These are phyloP conservation scores for Clitopilus passeckerianus DNA, from an alignment of 768 basidiomycete genomes.

Conservation along the genomic window DNA sequence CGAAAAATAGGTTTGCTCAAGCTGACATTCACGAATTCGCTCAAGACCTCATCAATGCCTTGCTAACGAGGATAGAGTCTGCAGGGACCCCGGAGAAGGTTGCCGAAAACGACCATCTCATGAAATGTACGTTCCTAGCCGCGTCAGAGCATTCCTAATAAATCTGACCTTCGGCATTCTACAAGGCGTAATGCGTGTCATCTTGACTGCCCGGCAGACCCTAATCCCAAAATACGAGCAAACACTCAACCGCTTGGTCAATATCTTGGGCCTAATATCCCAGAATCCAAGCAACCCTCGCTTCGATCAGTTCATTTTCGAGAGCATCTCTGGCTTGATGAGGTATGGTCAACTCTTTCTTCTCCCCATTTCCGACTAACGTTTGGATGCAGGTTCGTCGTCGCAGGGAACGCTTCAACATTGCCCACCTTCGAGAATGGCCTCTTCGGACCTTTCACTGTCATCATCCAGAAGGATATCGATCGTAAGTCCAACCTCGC, in stretches of 20 bases:
- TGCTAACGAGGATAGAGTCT: slow-evolving; percentile 76
- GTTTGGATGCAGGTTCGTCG: slow-evolving; percentile 60
- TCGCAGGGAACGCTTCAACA: slow-evolving; percentile 60
- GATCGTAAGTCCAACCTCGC: slow-evolving; percentile 54
- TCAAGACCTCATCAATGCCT: slow-evolving; percentile 60
- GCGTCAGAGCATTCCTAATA: neutral
- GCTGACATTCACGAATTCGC: slow-evolving; percentile 84
- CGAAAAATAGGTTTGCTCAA: slow-evolving; percentile 66
- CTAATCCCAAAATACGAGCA: slow-evolving; percentile 64
- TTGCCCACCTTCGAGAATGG: slow-evolving; percentile 73
- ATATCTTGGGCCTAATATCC: slow-evolving; percentile 81
- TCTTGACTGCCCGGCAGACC: slow-evolving; percentile 81
- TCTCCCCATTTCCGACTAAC: neutral
- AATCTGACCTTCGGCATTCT: neutral
- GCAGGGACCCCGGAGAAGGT: slow-evolving; percentile 85
- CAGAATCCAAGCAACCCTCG: slow-evolving; percentile 97
- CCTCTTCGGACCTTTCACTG: slow-evolving; percentile 82
- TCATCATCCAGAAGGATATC: slow-evolving; percentile 89
- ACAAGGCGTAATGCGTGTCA: slow-evolving; percentile 89
- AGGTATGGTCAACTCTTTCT: slow-evolving; percentile 39
- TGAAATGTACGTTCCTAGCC: slow-evolving; percentile 73
- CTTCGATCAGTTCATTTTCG: slow-evolving; percentile 97
- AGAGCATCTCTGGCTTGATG: slow-evolving; percentile 91
- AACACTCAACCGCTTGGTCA: slow-evolving; percentile 69
- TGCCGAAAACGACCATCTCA: slow-evolving; percentile 95